A percentile compares a stretch with the other conserved stretches of the same genome.
Conservation (phyloP, 2,329 filamentous ascomycete species). For the Talaromyces sp. region DNA sequence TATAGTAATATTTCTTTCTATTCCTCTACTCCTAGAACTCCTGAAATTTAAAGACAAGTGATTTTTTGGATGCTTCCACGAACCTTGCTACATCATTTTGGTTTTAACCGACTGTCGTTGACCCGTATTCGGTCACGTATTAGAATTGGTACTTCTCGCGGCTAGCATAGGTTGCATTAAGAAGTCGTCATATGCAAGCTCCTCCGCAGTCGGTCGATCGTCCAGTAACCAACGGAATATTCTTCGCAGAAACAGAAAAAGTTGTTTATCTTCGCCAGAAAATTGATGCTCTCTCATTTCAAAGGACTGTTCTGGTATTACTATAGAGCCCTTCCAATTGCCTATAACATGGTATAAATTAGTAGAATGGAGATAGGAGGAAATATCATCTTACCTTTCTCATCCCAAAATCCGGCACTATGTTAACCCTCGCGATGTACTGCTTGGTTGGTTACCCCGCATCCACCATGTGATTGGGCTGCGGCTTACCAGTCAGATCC, state of each 20-base stretch:
- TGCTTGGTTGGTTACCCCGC: background rate
- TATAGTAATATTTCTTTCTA: too few relatives aligned
- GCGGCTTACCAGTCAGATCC: background rate
- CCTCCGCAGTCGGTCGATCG: constrained; percentile 22
- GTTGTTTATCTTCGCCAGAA: constrained; percentile 19
- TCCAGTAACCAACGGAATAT: constrained; percentile 30
- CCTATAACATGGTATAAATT: too few relatives aligned
- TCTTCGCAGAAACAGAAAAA: constrained; percentile 27
- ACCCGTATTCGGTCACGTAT: too few relatives aligned
- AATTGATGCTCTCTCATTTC: constrained; percentile 12
- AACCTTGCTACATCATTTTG: too few relatives aligned
- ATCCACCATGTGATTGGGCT: background rate
- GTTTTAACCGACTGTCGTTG: too few relatives aligned
- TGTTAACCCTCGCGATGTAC: background rate
- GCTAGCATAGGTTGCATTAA: constrained; percentile 15
- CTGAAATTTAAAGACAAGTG: too few relatives aligned
- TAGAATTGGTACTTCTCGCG: too few relatives aligned
- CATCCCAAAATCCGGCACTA: constrained; percentile 1
- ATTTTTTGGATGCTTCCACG: too few relatives aligned
- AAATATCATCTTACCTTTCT: constrained; percentile 9
- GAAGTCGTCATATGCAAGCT: constrained; percentile 21
- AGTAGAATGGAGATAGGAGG: background rate
- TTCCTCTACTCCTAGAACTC: too few relatives aligned
- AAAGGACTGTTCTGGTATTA: constrained; percentile 5
- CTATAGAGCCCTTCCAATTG: constrained; percentile 11